Conservation (phyloP, 805 yeast species). For the Yarrowia sp. region DNA sequence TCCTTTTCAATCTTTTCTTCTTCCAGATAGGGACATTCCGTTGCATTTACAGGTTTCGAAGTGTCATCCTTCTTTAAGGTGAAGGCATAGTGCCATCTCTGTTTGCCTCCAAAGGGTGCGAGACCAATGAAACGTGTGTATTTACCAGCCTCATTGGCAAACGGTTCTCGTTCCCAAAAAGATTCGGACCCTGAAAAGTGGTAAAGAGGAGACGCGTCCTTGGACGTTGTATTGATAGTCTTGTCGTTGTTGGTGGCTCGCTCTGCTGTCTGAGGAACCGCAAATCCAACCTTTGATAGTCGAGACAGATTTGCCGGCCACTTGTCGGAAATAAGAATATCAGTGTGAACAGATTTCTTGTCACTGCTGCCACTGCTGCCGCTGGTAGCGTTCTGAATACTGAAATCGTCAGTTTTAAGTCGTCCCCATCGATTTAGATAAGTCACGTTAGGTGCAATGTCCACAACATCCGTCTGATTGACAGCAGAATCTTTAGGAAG, state of each 20-base stretch:
- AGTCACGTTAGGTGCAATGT: conserved; percentile 10
- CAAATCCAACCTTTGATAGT: not conserved
- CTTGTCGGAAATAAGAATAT: conserved; percentile 9
- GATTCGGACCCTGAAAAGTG: conserved; percentile 53
- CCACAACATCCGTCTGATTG: not conserved
- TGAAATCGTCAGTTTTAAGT: not conserved
- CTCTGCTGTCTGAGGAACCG: not conserved
- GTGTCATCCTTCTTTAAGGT: conserved; percentile 34
- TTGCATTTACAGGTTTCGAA: not conserved
- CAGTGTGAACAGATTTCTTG: not conserved
- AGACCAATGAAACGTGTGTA: conserved; percentile 64
- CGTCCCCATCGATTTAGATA: conserved; percentile 4
- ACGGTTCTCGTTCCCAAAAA: conserved; percentile 56
- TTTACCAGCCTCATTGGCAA: conserved; percentile 44
- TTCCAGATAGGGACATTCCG: not conserved
- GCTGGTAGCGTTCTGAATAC: not conserved
- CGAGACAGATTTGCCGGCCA: conserved; percentile 10
- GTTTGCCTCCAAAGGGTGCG: conserved; percentile 52
- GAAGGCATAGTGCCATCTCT: conserved; percentile 77
- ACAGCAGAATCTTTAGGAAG: not conserved
- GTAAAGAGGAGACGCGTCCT: conserved; percentile 50
- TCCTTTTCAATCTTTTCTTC: not conserved
- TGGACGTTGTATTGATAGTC: not conserved
- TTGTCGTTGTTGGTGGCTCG: not conserved
- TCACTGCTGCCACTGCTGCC: not conserved